Conservation (phyloP, 257 asterid species). For the Przewalskia tangutica region DNA sequence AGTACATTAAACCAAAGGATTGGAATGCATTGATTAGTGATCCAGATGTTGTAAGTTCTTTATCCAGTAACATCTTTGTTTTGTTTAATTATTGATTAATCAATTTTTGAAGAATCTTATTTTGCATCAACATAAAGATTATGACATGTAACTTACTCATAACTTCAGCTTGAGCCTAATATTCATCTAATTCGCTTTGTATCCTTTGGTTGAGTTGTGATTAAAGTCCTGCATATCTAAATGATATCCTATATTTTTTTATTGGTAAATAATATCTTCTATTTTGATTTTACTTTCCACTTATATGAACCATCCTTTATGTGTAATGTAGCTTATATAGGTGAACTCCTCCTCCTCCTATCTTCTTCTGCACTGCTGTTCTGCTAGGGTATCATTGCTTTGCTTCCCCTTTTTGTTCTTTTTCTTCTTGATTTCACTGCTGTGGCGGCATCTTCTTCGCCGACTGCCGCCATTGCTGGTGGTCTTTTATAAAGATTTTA, state of each 20-base stretch:
- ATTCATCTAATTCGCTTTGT: not conserved
- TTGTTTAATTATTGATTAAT: not conserved
- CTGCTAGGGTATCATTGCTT: too few relatives aligned
- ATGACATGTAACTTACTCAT: not conserved
- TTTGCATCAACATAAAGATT: not conserved
- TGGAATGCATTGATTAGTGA: slow-evolving; percentile 81
- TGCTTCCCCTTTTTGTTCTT: too few relatives aligned
- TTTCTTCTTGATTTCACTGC: too few relatives aligned
- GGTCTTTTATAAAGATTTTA: too few relatives aligned
- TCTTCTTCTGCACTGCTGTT: too few relatives aligned
- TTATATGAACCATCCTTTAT: not conserved
- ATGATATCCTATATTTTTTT: not conserved
- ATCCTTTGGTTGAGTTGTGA: not conserved
- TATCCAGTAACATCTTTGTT: slow-evolving; percentile 1
- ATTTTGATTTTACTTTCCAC: not conserved
- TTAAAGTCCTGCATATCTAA: not conserved
- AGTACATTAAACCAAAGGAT: slow-evolving; percentile 67
- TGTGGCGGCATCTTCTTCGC: too few relatives aligned
- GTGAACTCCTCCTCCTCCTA: too few relatives aligned
- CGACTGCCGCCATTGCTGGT: too few relatives aligned
- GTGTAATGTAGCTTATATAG: not conserved
- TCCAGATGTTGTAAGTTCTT: slow-evolving; percentile 62
- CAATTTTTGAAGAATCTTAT: not conserved
- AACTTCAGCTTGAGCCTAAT: not conserved
- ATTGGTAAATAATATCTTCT: not conserved